These are phyloP conservation scores for Entamoeba invadens DNA, from an alignment of 208 protist genomes.

Conservation along the genomic window DNA sequence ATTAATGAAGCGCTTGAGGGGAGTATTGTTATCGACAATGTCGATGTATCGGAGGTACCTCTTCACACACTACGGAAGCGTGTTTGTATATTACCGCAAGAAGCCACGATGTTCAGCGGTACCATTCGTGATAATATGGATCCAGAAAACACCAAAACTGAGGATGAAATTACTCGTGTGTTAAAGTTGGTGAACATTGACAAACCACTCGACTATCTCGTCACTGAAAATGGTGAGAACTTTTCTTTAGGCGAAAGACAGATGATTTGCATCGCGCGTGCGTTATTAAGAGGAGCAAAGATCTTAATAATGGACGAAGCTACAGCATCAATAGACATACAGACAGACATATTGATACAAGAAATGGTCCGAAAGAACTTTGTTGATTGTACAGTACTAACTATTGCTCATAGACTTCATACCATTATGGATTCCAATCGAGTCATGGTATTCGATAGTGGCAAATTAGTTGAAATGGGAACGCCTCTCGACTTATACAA, in stretches of 20 bases:
- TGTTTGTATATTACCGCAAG: slow-evolving; percentile 37
- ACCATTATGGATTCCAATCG: slow-evolving; percentile 49
- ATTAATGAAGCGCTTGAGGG: slow-evolving; percentile 18
- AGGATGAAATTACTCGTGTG: slow-evolving; percentile 22
- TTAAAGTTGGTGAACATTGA: slow-evolving; percentile 10
- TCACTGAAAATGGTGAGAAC: neutral
- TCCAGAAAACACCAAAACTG: slow-evolving; percentile 12
- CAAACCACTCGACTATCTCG: neutral
- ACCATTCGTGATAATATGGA: slow-evolving; percentile 35
- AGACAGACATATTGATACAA: slow-evolving; percentile 23
- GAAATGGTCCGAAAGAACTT: slow-evolving; percentile 9
- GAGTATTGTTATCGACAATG: slow-evolving; percentile 29
- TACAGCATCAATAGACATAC: slow-evolving; percentile 3
- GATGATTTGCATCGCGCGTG: slow-evolving; percentile 23
- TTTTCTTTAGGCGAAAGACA: slow-evolving; percentile 27
- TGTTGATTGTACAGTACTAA: slow-evolving; percentile 9
- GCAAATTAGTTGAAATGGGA: neutral
- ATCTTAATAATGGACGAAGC: slow-evolving; percentile 26
- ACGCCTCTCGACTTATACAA: slow-evolving; percentile 17
- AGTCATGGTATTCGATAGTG: slow-evolving; percentile 48
- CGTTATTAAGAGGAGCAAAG: slow-evolving; percentile 8
- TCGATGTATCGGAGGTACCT: slow-evolving; percentile 18
- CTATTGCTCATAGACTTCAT: slow-evolving; percentile 27
- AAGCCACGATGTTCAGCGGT: slow-evolving; percentile 36
- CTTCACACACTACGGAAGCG: slow-evolving; percentile 13